Evolutionary conservation across 345 rosid species (phyloP).

Genomic region (Linum tenue): DNA sequence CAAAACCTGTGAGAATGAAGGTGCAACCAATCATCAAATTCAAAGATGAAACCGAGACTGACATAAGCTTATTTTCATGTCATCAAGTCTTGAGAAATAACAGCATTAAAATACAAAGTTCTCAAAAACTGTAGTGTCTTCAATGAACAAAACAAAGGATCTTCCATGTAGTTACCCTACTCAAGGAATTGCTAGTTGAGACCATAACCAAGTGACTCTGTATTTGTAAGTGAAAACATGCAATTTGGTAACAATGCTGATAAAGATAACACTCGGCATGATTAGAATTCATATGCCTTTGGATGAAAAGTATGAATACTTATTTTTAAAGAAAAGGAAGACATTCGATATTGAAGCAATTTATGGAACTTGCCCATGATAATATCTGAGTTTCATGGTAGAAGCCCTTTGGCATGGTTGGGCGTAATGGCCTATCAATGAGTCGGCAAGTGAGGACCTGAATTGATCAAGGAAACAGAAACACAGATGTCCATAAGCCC

Average conservation of each 20-base stretch:
- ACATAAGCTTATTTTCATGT: not conserved
- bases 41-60: not conserved
- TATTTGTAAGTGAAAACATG: not conserved
- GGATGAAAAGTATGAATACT: too few species aligned
- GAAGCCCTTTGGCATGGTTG: slow-evolving; percentile 93
- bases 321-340: too few species aligned
- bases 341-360: not conserved
- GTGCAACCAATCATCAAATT: not conserved
- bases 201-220: not conserved
- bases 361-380: slow-evolving; percentile 63
- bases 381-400: slow-evolving; percentile 92
- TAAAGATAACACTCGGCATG: not conserved
- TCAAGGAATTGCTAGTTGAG: not conserved
- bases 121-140: not conserved
- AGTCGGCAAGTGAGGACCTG: slow-evolving; percentile 94
- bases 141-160: too few species aligned
- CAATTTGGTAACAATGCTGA: not conserved
- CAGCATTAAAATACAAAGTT: not conserved
- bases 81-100: not conserved
- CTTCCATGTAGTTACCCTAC: too few species aligned
- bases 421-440: slow-evolving; percentile 96
- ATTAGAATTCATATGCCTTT: too few species aligned
- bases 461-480: slow-evolving; percentile 18
- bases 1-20: slow-evolving; percentile 51
- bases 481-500: not conserved